Base-by-base conservation (phyloP, 2,329 filamentous ascomycete species). In the Pyrenochaeta sp. region DNA sequence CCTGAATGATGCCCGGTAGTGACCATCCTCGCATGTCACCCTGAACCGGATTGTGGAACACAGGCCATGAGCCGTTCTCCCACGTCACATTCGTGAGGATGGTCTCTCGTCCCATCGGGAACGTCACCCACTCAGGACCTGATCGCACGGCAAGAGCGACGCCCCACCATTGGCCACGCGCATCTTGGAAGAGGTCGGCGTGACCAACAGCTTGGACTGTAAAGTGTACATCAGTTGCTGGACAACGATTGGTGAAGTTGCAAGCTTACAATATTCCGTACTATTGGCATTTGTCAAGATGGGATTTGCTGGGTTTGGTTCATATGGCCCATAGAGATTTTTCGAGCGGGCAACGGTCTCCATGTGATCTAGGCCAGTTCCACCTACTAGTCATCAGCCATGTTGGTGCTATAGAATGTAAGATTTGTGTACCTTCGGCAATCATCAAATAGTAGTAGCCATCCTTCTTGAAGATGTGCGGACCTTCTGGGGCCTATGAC, bases 1-100 rank as follows among this genome's bases (percentile, higher is more conserved):
- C 63, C 0, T 64, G 60, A 30, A 65, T 70, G 1, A 59, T 46
- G 0, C 68, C 54, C 0, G 81, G 80, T 14, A 83, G 63, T 10
- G 69, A 63, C 49, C 72, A 75, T 10, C 81, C 81, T 32, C 51
- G 67, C 79, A 83, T 82, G 3, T 60, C 55, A 2, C 82, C 83
- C 1, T 69, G 62, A 3, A 84, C 76, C 1, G 74, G 77, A 33
- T 63, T 49, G 42, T 47, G 80, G 57, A 44, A 79, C 36, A 60
- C 39, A 0, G 83, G 84, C 81, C 82, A 86, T 6, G 57, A 45
- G 7, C 65, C 64, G 35, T 58, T 50, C 21, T 57, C 47, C 67
- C 67, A 71, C 1, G 66, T 71, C 3, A 68, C 67, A 33, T 66
- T 64, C 11, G 56, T 61, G n/a, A 69, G 45, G 1, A 71, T 51